Conservation (phyloP, 768 basidiomycete genomes). For the Podaxis carcinomalis region DNA sequence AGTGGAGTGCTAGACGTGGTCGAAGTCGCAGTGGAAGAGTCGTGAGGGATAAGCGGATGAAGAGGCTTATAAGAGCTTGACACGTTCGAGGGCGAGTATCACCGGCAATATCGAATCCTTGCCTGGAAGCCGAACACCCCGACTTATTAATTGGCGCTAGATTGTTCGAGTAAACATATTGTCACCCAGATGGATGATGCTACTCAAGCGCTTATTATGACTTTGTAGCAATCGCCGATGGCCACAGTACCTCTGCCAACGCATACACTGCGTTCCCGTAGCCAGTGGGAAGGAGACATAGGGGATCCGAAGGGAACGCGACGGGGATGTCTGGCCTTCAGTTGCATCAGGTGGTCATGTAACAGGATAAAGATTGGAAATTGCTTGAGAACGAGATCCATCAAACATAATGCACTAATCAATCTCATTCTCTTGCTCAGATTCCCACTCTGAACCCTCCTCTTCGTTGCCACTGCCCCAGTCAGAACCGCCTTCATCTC, state of each 20-base stretch:
- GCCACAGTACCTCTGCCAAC: neutral
- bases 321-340: conserved; percentile 1
- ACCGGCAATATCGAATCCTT: neutral
- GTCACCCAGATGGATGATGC: neutral
- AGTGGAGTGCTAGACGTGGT: neutral
- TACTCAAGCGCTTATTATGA: neutral
- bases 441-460: neutral
- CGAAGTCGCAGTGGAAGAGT: neutral
- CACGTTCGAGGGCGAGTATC: neutral
- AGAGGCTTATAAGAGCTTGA: neutral
- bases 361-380: neutral
- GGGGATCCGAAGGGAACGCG: neutral
- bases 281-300: neutral
- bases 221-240: neutral
- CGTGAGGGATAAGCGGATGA: neutral
- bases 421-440: neutral
- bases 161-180: neutral
- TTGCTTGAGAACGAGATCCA: neutral
- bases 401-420: neutral
- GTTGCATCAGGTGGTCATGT: neutral
- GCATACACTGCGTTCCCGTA: neutral
- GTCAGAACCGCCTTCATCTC: neutral
- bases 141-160: conserved; percentile 7
- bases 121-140: neutral
- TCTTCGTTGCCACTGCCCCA: neutral